Base-by-base conservation (phyloP, 768 basidiomycete genomes). In the Amanita pseudoporphyria region DNA sequence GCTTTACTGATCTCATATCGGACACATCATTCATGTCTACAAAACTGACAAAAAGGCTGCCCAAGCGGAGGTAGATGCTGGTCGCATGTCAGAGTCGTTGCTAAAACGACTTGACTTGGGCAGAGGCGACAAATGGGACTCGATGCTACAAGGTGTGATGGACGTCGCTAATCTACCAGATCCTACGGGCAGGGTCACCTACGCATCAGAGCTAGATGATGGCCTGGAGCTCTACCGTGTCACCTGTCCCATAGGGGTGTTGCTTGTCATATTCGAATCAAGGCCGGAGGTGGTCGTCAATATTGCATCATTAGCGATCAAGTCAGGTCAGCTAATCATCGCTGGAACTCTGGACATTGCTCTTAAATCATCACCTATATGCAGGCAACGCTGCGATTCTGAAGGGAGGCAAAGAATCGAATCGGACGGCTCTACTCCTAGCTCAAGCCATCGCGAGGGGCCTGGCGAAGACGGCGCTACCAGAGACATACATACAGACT, bases 201-300 rank as follows among this genome's bases (percentile, higher is more conserved):
- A 96, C 64, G 92, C 96, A 1, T 81, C 81, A n/a, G 78, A 89
- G 58, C 72, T 99, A 31, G 93, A 93, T 60, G 87, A 92, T 50
- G 76, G 71, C 0, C 73, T 98, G 18, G 88, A 96, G 56, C 76
- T 99, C 3, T 91, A 95, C 66, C 82, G 92, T 26, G 87, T 98
- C 1, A 88, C 95, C 0, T 98, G 95, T 60, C 94, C 96, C 0
- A 94, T 99, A 54, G 96, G 96, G 18, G 93, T 96, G 1, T 71
- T 99, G 10, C 74, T 99, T 45, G 90, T 98, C 54, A 95, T 99
- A 53, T 99, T 99, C 58, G 96, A 98, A 65, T 88, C 95, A 3
- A 77, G 95, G 24, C 96, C 96, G 1, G 96, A 99, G 63, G 95
- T 99, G 10, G 91, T 98, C 21, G 88, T 97, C 35, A 98, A 98